phyloP scores from a whole-genome alignment of 805 yeast species.

The Metahyphopichia silvanorum region DNA sequence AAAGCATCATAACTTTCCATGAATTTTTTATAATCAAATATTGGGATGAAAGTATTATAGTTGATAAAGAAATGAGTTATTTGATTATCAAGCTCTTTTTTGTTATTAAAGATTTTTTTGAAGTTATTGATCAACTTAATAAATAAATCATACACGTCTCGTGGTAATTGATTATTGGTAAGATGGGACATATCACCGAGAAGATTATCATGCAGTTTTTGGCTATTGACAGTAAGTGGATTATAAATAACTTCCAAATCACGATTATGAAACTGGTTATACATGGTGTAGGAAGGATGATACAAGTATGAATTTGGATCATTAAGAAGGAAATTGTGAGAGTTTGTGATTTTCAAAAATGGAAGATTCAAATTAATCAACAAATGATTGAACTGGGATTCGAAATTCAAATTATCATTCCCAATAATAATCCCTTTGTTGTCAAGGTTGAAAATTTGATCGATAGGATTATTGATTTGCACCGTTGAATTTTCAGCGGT shows the following conservation, averaged over 20 bases:
- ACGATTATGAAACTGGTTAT: constrained; percentile 32
- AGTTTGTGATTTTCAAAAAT: constrained; percentile 40
- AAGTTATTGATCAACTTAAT: constrained; percentile 42
- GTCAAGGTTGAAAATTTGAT: constrained; percentile 42
- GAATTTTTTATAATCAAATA: constrained; percentile 50
- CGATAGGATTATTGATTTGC: constrained; percentile 42
- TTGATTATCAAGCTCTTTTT: constrained; percentile 43
- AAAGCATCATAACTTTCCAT: constrained; percentile 50
- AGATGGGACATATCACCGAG: constrained; percentile 6
- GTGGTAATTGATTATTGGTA: constrained; percentile 25
- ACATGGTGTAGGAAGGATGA: constrained; percentile 35
- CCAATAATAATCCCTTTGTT: constrained; percentile 43
- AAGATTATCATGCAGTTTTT: constrained; percentile 13
- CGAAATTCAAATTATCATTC: constrained; percentile 43
- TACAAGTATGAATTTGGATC: constrained; percentile 42
- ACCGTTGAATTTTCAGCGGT: constrained; percentile 8
- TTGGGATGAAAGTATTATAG: constrained; percentile 52
- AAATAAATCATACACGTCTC: constrained; percentile 41
- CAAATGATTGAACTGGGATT: constrained; percentile 43
- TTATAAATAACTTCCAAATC: constrained; percentile 39
- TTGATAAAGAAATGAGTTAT: constrained; percentile 48
- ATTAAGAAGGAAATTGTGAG: constrained; percentile 38
- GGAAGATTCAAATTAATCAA: constrained; percentile 42
- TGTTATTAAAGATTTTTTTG: constrained; percentile 34
- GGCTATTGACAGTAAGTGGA: constrained; percentile 30